Conservation (phyloP, 768 basidiomycete genomes). For the Paxillus rubicundulus region DNA sequence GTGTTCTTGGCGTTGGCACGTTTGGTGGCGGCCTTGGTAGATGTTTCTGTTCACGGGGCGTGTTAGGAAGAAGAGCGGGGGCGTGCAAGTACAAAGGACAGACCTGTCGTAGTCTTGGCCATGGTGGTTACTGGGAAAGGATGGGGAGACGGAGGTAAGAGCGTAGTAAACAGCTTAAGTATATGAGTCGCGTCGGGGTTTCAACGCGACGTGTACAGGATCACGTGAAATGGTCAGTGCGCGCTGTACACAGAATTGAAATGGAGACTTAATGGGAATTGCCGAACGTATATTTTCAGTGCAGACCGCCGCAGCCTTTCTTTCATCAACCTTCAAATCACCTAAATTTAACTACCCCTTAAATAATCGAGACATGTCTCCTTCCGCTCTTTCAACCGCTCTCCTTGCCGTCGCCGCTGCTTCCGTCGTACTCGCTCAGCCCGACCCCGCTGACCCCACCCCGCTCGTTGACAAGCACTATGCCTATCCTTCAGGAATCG, state of each 20-base stretch:
- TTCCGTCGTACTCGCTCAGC: slow-evolving; percentile 31
- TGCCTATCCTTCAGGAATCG: slow-evolving; percentile 43
- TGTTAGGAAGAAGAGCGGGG: slow-evolving; percentile 1
- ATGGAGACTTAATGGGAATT: not conserved
- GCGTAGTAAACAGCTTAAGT: slow-evolving; percentile 6
- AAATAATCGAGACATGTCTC: slow-evolving; percentile 33
- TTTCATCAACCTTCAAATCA: not conserved
- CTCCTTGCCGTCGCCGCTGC: slow-evolving; percentile 33
- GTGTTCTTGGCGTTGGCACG: slow-evolving; percentile 45
- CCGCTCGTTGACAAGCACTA: slow-evolving; percentile 49
- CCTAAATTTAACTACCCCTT: not conserved
- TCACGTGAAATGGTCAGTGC: slow-evolving; percentile 31
- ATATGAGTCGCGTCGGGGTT: slow-evolving; percentile 27
- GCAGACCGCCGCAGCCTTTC: not conserved
- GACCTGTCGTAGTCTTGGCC: slow-evolving; percentile 53
- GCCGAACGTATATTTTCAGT: slow-evolving; percentile 20
- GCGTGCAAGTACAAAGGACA: slow-evolving; percentile 4
- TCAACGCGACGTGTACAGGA: slow-evolving; percentile 8
- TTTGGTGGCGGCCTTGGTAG: slow-evolving; percentile 57
- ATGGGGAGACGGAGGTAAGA: slow-evolving; percentile 9
- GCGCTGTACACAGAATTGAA: not conserved
- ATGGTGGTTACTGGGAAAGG: slow-evolving; percentile 30
- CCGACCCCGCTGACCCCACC: slow-evolving; percentile 40
- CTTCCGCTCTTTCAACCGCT: slow-evolving; percentile 38
- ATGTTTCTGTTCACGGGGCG: slow-evolving; percentile 38